phyloP scores from a whole-genome alignment of 2,329 filamentous ascomycete species.

The Stemphylium beticola region DNA sequence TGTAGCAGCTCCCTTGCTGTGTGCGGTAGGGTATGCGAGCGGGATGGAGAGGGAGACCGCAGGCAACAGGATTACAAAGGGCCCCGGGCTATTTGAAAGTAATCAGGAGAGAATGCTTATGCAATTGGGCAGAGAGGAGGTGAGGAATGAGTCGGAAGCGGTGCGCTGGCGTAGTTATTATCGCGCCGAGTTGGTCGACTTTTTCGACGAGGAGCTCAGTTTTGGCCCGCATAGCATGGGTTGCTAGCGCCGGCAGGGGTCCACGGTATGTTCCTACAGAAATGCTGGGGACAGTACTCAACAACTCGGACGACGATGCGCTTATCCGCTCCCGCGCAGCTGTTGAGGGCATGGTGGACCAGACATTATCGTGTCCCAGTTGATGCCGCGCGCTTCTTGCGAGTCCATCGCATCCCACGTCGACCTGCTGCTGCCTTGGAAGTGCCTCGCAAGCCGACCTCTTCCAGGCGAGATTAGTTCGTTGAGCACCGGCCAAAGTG shows the following conservation, averaged over 20 bases:
- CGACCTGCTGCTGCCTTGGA: background rate
- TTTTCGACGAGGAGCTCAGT: slow-evolving; percentile 32
- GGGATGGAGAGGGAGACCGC: slow-evolving; percentile 6
- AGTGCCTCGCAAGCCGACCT: slow-evolving; percentile 26
- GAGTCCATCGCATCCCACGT: slow-evolving; percentile 15
- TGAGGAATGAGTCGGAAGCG: slow-evolving; percentile 27
- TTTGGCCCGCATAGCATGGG: slow-evolving; percentile 16
- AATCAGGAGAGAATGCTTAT: slow-evolving; percentile 17
- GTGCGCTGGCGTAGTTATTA: slow-evolving; percentile 30
- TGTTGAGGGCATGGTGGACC: slow-evolving; percentile 22
- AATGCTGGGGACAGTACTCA: slow-evolving; percentile 14
- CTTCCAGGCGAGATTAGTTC: slow-evolving; percentile 28
- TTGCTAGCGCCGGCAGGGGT: slow-evolving; percentile 24
- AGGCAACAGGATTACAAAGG: slow-evolving; percentile 23
- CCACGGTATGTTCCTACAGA: slow-evolving; percentile 6
- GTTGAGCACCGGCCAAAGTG: slow-evolving; percentile 37
- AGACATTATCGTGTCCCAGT: slow-evolving; percentile 2
- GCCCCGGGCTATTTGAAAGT: slow-evolving; percentile 18
- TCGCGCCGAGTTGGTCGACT: slow-evolving; percentile 25
- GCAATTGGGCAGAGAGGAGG: slow-evolving; percentile 29
- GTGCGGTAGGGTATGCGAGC: slow-evolving; percentile 22
- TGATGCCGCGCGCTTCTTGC: slow-evolving; percentile 15
- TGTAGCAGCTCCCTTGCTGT: slow-evolving; percentile 43
- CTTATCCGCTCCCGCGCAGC: slow-evolving; percentile 6
- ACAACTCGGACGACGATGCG: slow-evolving; percentile 6